Evolutionary conservation across 805 yeast species (phyloP).

Genomic region (Yarrowia sp.): DNA sequence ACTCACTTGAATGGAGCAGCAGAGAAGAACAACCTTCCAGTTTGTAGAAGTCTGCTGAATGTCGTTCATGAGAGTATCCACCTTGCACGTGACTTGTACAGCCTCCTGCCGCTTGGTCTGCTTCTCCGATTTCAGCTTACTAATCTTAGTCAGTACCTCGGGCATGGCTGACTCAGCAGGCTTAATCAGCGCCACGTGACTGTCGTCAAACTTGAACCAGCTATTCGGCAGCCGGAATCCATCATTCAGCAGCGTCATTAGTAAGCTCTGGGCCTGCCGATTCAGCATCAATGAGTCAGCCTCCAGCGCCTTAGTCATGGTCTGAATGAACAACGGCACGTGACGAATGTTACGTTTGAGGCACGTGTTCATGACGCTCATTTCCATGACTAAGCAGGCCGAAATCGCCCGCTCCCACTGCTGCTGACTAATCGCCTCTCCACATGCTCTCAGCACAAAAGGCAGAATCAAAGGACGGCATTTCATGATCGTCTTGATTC

Average conservation of each 20-base stretch:
- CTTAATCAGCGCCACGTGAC: conserved; percentile 28
- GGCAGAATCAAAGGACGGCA: conserved; percentile 57
- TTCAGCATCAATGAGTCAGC: conserved; percentile 58
- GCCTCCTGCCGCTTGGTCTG: conserved; percentile 30
- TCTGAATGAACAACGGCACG: conserved; percentile 47
- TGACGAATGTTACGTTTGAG: conserved; percentile 57
- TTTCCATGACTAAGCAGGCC: conserved; percentile 56
- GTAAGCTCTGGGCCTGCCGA: conserved; percentile 39
- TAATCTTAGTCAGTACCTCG: conserved; percentile 29
- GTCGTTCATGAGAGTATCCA: neutral
- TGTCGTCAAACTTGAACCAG: conserved; percentile 26
- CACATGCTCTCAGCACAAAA: conserved; percentile 49
- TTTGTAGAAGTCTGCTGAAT: neutral
- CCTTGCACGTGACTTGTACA: neutral
- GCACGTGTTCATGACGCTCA: conserved; percentile 57
- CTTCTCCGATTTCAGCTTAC: conserved; percentile 28
- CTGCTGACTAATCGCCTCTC: conserved; percentile 48
- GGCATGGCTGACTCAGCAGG: conserved; percentile 20
- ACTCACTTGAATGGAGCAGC: conserved; percentile 10
- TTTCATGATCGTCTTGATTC: conserved; percentile 68
- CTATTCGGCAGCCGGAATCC: conserved; percentile 50
- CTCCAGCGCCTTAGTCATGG: conserved; percentile 54
- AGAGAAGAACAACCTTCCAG: conserved; percentile 10
- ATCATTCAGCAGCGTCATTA: conserved; percentile 36
- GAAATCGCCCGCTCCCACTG: conserved; percentile 61